Conservation (phyloP, 805 yeast genomes). For the Candida ponderosae region DNA sequence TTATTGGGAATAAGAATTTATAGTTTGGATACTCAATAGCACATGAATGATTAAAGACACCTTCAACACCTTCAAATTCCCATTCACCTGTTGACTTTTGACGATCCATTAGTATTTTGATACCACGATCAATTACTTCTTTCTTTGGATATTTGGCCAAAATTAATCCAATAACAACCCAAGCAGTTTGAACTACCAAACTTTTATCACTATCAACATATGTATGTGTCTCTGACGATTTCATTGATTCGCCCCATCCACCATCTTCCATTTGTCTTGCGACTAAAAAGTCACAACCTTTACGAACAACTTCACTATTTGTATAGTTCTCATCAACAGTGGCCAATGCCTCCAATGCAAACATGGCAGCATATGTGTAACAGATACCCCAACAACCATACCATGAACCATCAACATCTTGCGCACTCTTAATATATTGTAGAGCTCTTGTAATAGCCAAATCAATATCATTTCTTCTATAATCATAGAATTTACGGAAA, state of each 20-base stretch:
- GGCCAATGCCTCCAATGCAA: conserved; percentile 87
- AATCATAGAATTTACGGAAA: conserved; percentile 58
- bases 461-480: conserved; percentile 58
- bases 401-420: conserved; percentile 86
- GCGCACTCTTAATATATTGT: conserved; percentile 59
- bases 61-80: conserved; percentile 80
- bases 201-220: conserved; percentile 62
- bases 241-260: conserved; percentile 97
- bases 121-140: conserved; percentile 54
- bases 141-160: conserved; percentile 75
- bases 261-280: conserved; percentile 78
- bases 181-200: conserved; percentile 81
- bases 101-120: conserved; percentile 51
- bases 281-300: conserved; percentile 82
- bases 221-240: conserved; percentile 72
- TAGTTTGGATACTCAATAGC: conserved; percentile 96
- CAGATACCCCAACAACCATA: conserved; percentile 99
- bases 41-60: conserved; percentile 91
- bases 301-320: conserved; percentile 52
- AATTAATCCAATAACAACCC: conserved; percentile 82
- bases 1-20: conserved; percentile 81
- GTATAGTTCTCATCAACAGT: conserved; percentile 58
- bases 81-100: conserved; percentile 80
- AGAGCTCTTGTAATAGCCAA: conserved; percentile 70
- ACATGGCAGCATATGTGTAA: conserved; percentile 93